Base-by-base conservation (phyloP, 805 yeast species). In the Myxozyma lipomycoides region DNA sequence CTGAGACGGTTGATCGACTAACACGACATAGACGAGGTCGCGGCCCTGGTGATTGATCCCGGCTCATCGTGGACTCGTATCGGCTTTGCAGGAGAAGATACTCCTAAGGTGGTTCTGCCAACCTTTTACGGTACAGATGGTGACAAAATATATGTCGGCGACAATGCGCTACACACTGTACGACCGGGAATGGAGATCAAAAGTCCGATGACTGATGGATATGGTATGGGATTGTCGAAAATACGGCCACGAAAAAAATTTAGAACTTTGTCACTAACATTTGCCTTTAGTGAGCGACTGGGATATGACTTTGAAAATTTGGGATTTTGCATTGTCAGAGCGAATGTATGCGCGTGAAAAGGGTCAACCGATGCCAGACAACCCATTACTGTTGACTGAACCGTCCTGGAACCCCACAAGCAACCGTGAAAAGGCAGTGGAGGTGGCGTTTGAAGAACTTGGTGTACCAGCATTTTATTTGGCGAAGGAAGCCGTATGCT, bases 61-160 rank as follows among this genome's bases (percentile, higher is more conserved):
- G 98, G 98, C 32, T 83, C 96, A 9, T 80, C 75, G 55, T 72
- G 80, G 52, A 88, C 96, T 4, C 80, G 91, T 47, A 80, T 84
- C 18, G 98, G 98, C 1, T 89, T 79, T 67, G 90, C 97, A 2
- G 98, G 98, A 9, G 91, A 88, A 50, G 96, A 90, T 64, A 76
- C 79, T 47, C 98, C 98, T 10, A 78, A 83, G 56, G 71, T 82
- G 3, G 78, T 85, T 22, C 67, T 83, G 10, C 93, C 96, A 2
- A 85, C 96, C 0, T 76, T 67, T 53, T 87, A 79, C 62, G 84
- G 82, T 35, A 59, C 56, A 38, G 60, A 58, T 24, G 52, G 51
- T 2, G 58, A 61, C 3, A 60, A 61, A 3, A 61, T 56, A 25
- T 52, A 58, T 56, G 63, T 68, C 48, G 76, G 73, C 25, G 74